phyloP scores from a whole-genome alignment of 2,329 filamentous ascomycete genomes.

The Microcyclosporella mali region DNA sequence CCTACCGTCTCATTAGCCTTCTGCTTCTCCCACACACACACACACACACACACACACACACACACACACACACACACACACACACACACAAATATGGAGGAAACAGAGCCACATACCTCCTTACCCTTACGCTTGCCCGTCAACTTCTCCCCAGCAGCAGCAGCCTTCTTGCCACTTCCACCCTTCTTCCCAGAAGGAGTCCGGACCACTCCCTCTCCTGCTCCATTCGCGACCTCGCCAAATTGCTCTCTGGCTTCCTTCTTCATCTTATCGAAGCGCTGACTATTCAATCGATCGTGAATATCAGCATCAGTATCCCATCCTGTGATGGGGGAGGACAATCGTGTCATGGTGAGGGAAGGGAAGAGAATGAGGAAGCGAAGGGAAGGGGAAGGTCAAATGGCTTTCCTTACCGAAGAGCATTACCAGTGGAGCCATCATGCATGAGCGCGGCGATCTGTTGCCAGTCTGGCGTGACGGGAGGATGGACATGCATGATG shows the following conservation, averaged over 20 bases:
- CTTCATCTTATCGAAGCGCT: slow-evolving; percentile 4
- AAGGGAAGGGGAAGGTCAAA: no score
- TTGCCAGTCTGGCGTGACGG: slow-evolving; percentile 1
- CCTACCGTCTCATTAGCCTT: not conserved
- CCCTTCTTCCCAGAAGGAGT: slow-evolving; percentile 1
- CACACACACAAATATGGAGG: no score
- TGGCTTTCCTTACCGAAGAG: not conserved
- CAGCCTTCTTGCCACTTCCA: slow-evolving; percentile 4
- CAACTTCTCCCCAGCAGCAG: slow-evolving; percentile 3
- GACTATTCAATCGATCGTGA: no score
- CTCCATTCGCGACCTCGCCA: not conserved
- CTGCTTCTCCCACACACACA: no score
- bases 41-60: no score
- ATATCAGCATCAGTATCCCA: not conserved
- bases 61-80: no score
- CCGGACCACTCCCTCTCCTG: not conserved
- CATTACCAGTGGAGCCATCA: not conserved
- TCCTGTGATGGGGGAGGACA: not conserved
- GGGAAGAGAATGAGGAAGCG: no score
- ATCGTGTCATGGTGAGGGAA: no score
- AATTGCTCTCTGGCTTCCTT: not conserved
- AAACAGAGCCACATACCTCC: no score
- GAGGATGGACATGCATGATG: slow-evolving; percentile 6
- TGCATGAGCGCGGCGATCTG: slow-evolving; percentile 5
- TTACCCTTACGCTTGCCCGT: slow-evolving; percentile 4